Evolutionary conservation across 2,329 filamentous ascomycete species (phyloP).

Genomic region (Fusarium buxicola): DNA sequence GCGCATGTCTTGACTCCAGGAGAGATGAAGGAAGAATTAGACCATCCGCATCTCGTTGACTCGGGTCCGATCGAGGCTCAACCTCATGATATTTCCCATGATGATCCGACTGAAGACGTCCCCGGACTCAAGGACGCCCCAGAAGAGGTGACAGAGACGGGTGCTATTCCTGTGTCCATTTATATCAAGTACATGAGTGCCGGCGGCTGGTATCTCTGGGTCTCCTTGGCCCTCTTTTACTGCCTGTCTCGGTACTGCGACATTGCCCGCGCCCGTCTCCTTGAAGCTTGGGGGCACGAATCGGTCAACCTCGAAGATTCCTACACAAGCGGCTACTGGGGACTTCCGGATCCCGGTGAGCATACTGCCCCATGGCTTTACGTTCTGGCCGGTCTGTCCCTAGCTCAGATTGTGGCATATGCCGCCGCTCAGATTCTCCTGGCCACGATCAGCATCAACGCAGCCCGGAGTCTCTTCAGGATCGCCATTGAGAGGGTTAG

Average conservation of each 20-base stretch:
- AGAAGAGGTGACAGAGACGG: conserved; percentile 59
- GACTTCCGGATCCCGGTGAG: conserved; percentile 70
- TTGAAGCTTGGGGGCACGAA: conserved; percentile 87
- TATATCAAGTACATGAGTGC: conserved; percentile 90
- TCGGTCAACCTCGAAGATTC: conserved; percentile 40
- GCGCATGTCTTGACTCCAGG: conserved; percentile 63
- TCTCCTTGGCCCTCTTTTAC: conserved; percentile 71
- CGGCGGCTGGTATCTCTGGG: conserved; percentile 81
- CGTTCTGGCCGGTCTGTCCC: conserved; percentile 74
- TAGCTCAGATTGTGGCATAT: conserved; percentile 68
- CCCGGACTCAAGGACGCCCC: conserved; percentile 43
- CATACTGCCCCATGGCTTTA: conserved; percentile 81
- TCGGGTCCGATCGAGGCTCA: conserved; percentile 20
- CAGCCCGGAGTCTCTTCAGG: conserved; percentile 80
- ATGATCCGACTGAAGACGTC: conserved; percentile 47
- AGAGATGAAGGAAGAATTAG: conserved; percentile 56
- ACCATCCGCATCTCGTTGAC: conserved; percentile 51
- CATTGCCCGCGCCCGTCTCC: conserved; percentile 79
- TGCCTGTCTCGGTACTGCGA: conserved; percentile 71
- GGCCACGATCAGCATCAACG: conserved; percentile 81
- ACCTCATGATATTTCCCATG: conserved; percentile 44
- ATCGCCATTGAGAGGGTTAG: conserved; percentile 79
- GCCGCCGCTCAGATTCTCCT: conserved; percentile 74
- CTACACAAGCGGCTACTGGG: conserved; percentile 41
- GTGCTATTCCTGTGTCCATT: conserved; percentile 78